Base-by-base conservation (phyloP, 495 filamentous ascomycete species). In the Annulohypoxylon nitens region DNA sequence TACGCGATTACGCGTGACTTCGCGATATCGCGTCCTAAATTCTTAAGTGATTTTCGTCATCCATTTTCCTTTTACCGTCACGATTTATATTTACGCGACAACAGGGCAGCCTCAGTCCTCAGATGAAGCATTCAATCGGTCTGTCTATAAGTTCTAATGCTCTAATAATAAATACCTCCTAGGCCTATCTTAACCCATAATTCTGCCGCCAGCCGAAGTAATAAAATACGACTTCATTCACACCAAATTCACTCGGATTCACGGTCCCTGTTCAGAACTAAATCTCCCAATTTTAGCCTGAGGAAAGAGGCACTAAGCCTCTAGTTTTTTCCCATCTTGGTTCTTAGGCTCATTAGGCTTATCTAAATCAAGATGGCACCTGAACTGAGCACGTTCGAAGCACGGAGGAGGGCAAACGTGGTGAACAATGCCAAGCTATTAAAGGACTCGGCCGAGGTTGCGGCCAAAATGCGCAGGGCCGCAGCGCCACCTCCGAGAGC, bases 371-470 rank as follows among this genome's bases (percentile, higher is more conserved):
- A 74, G 65, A 80, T 72, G 79, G 66, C 79, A 34, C 63, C 71
- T 50, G 67, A 79, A 75, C 54, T 86, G 69, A 86, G 83, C 70
- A 81, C 82, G 48, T 87, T 86, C 75, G 85, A 87, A 73, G 79
- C 78, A 37, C 82, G 81, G 61, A 79, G 85, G 9, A 75, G 76
- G 12, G 83, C 82, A 48, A 86, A 87, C 50, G 85, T 86, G 26
- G 81, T 78, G 8, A 80, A 79, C 10, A 87, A 87, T 73, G 80
- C 83, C 50, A 81, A 80, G 34, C 75, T 86, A 0, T 70, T 87
- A 3, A 84, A 83, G 64, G 81, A 82, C 30, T 75, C 81, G 11
- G 78, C 77, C 70, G 79, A 76, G 18, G 74, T 73, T 5, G 81
- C 81, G 7, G 79, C 79, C 4, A 83, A 82, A 66, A 81, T 84